Base-by-base conservation (phyloP, 2,329 filamentous ascomycete species). In the Diaporthe sp. region DNA sequence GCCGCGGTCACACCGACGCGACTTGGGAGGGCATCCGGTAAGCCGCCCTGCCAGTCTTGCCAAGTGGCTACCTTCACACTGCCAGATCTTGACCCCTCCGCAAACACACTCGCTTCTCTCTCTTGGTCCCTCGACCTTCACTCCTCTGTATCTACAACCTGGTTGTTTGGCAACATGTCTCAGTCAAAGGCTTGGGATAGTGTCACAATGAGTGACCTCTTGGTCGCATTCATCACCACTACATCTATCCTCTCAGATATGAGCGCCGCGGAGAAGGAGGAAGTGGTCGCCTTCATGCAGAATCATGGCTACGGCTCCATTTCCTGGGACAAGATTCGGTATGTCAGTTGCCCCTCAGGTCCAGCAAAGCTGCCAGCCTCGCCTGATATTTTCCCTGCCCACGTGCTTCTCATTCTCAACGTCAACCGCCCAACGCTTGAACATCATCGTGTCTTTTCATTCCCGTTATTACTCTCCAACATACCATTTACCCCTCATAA, bases 21-120 rank as follows among this genome's bases (percentile, higher is more conserved):
- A 79, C 78, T 15, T 80, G 77, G 78, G 78, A 79, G 58, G 78
- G 76, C 8, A 74, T 80, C 12, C 78, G 78, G 78, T 79, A 78
- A 30, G 68, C 70, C 35, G 35, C 22, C 22, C 27, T 51, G 32
- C 25, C 35, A 51, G n/a, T 53, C 30, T 13, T 53, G 47, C 47
- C 47, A 68, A 68, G 63, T 53, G 47, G 63, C 63, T 39, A 37
- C 32, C 63, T 27, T 32, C 19, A 30, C 19, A 5, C n/a, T 66
- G 25, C 42, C 17, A 30, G 9, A n/a, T 32, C 39, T 5, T 32
- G 6, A 25, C 22, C 58, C 58, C 25, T 35, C n/a, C n/a, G 17
- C 35, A 19, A 35, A 32, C 10, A 47, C 27, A 44, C 27, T 15
- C 42, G 6, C n/a, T 2, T 19, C 47, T 51, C 19, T 30, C 37